These are phyloP conservation scores for Niveomyces coronatus DNA, from an alignment of 2,329 filamentous ascomycete genomes.

Conservation along the genomic window DNA sequence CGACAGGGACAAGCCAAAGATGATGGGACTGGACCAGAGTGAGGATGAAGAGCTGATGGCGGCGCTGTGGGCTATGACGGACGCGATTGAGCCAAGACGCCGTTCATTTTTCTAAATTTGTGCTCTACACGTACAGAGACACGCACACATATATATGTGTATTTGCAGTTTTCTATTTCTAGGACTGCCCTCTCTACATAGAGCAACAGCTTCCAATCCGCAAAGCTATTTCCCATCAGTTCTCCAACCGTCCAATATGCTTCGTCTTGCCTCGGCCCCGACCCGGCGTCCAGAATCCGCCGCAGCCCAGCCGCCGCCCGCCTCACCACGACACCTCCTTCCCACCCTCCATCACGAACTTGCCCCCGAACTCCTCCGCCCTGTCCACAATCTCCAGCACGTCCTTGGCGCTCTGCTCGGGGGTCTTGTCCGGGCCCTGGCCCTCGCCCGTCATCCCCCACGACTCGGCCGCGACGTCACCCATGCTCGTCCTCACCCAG, in stretches of 20 bases:
- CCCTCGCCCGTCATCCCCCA: conserved; percentile 20
- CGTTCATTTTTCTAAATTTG: not conserved
- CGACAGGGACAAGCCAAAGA: not conserved
- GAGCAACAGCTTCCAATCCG: too few relatives aligned
- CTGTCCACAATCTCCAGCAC: conserved; percentile 26
- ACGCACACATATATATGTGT: too few relatives aligned
- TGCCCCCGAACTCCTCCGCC: conserved; percentile 23
- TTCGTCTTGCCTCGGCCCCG: too few relatives aligned
- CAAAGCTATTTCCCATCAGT: too few relatives aligned
- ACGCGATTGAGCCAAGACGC: conserved; percentile 1
- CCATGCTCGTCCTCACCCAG: conserved; percentile 25
- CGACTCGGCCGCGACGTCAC: conserved; percentile 19
- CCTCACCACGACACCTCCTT: conserved; percentile 18
- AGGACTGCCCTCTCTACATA: too few relatives aligned
- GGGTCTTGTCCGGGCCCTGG: conserved; percentile 15
- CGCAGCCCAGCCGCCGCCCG: not conserved
- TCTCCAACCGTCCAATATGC: too few relatives aligned
- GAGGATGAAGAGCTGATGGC: conserved; percentile 4
- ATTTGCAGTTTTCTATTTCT: too few relatives aligned
- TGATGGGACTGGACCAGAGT: not conserved
- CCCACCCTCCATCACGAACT: conserved; percentile 23
- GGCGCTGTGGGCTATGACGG: conserved; percentile 7
- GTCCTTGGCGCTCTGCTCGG: conserved; percentile 22
- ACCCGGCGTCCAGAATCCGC: too few relatives aligned
- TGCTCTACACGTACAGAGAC: too few relatives aligned